These are phyloP conservation scores for Malassezia psittaci DNA, from an alignment of 1,284 basidiomycete genomes.

Conservation along the genomic window DNA sequence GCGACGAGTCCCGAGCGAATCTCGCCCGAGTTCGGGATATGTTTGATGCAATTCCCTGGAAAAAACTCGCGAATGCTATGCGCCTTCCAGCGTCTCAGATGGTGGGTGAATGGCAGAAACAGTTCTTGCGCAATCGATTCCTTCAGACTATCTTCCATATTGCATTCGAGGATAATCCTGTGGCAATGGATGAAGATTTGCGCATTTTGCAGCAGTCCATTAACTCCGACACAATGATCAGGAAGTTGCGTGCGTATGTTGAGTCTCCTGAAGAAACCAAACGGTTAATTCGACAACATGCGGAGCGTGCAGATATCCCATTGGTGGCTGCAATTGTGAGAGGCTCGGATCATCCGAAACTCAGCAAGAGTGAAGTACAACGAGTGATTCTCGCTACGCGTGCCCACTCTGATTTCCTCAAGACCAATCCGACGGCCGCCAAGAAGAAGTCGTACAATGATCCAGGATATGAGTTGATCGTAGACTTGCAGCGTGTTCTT, in stretches of 20 bases:
- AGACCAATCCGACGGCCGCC: conserved; percentile 24
- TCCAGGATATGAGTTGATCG: conserved; percentile 32
- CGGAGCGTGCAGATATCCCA: conserved; percentile 33
- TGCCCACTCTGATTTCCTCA: conserved; percentile 32
- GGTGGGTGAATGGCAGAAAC: conserved; percentile 31
- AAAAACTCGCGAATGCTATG: conserved; percentile 36
- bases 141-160: conserved; percentile 32
- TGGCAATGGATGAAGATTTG: conserved; percentile 35
- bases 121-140: conserved; percentile 32
- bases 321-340: conserved; percentile 43
- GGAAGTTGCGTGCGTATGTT: conserved; percentile 38
- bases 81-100: conserved; percentile 31
- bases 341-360: conserved; percentile 38
- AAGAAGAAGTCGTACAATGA: conserved; percentile 34
- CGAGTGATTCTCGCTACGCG: conserved; percentile 36
- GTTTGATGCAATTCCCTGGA: conserved; percentile 38
- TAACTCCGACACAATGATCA: conserved; percentile 33
- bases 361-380: conserved; percentile 38
- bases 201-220: conserved; percentile 27
- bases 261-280: conserved; percentile 37
- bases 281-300: conserved; percentile 39
- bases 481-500: conserved; percentile 32
- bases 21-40: conserved; percentile 31
- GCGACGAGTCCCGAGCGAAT: conserved; percentile 37
- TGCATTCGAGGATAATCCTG: conserved; percentile 36